A percentile compares a stretch with the other conserved stretches of the same genome.
These are phyloP conservation scores for Henningerozyma blattae DNA, from an alignment of 805 yeast species.

Conservation along the genomic window DNA sequence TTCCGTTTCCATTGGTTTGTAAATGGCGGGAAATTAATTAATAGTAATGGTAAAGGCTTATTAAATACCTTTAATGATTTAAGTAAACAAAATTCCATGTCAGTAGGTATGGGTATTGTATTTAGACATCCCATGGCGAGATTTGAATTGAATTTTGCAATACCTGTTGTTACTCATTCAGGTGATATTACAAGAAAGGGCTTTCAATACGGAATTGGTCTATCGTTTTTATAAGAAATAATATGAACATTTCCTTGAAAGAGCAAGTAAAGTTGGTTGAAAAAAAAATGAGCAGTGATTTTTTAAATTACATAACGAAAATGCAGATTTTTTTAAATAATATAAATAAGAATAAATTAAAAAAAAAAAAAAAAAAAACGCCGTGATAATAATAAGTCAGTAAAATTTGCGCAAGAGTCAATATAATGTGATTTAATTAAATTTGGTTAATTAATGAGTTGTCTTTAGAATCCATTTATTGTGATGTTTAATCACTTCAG, in stretches of 20 bases:
- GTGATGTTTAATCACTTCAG: constrained; percentile 60
- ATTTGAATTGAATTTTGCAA: constrained; percentile 51
- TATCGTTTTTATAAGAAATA: constrained; percentile 41
- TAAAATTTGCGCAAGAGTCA: too few relatives aligned
- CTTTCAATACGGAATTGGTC: constrained; percentile 52
- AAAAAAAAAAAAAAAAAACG: too few relatives aligned
- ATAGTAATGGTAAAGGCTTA: constrained; percentile 17
- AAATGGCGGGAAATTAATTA: constrained; percentile 50
- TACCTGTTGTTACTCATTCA: constrained; percentile 44
- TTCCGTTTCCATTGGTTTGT: constrained; percentile 52
- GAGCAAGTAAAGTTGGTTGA: too few relatives aligned
- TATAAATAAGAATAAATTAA: too few relatives aligned
- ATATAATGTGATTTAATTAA: too few relatives aligned
- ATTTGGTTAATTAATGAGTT: too few relatives aligned
- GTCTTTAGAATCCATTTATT: constrained; percentile 58
- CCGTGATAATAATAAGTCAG: too few relatives aligned
- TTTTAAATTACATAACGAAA: too few relatives aligned
- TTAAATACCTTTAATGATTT: constrained; percentile 18
- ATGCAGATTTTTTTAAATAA: too few relatives aligned
- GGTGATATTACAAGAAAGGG: constrained; percentile 49
- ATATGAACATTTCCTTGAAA: too few relatives aligned
- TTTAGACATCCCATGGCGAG: constrained; percentile 55
- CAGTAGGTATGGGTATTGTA: constrained; percentile 48
- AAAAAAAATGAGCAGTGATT: too few relatives aligned
- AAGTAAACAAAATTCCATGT: constrained; percentile 32